Base-by-base conservation (phyloP, 208 protist genomes). In the Herpetomonas muscarum region DNA sequence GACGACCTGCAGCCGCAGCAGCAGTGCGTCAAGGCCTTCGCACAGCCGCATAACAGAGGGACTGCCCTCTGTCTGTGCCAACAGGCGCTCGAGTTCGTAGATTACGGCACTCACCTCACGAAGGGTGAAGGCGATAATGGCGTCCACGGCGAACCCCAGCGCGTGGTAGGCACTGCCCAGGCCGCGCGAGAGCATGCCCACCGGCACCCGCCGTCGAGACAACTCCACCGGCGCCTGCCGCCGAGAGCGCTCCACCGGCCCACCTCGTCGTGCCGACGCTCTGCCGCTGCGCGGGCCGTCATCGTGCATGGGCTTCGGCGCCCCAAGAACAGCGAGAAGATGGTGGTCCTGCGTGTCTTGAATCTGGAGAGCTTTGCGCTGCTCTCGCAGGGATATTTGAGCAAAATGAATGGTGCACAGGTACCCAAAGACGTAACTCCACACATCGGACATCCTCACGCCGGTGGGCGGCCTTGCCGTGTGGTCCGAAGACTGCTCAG, bases 351-450 rank as follows among this genome's bases (percentile, higher is more conserved):
- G 58, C 0, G 69, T 64, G 32, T 90, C 76, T 49, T 69, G 57
- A 37, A 70, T 67, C 42, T 86, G 81, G 44, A 89, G 70, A 45
- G 31, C 48, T 57, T 90, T 91, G 46, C 81, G 79, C 26, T 85
- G 71, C 37, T 78, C 74, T 15, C 67, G 74, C 49, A 94, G 68
- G 17, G 74, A 72, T 25, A 85, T 61, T 50, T 83, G 79, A 9
- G 81, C 70, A 59, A 88, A 92, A 60, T 84, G 74, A 17, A 94
- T 73, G 10, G 82, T 76, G 61, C 88, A 94, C 32, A 83, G 58
- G 61, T 92, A 90, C 4, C 85, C 88, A 65, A 94, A 94, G 6
- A 71, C 57, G 66, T 76, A 80, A 55, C 84, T 92, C 85, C 88
- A 94, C 25, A 77, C 70, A 53, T 90, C 84, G 0, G 60, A 50